phyloP scores from a whole-genome alignment of 2,329 filamentous ascomycete species.

The Diaporthe ilicicola region DNA sequence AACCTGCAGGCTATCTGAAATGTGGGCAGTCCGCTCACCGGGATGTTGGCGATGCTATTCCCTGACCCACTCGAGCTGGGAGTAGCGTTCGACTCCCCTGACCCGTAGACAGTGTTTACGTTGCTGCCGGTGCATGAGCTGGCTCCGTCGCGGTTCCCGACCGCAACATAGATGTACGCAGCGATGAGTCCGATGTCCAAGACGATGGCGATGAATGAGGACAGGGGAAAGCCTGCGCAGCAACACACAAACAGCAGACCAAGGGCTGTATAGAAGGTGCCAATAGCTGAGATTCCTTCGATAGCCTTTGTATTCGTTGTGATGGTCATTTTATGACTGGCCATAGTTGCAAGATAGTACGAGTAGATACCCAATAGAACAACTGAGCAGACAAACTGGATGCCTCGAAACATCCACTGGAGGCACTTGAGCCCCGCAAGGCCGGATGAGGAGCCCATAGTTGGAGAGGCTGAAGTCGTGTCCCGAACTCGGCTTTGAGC shows the following conservation, averaged over 20 bases:
- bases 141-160: constrained; percentile 68
- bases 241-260: constrained; percentile 70
- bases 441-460: constrained; percentile 60
- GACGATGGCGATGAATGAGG: constrained; percentile 68
- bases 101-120: constrained; percentile 63
- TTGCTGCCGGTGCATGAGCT: constrained; percentile 63
- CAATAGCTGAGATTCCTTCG: constrained; percentile 69
- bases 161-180: constrained; percentile 71
- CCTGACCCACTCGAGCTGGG: constrained; percentile 50
- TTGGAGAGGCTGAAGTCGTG: neutral
- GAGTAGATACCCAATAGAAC: constrained; percentile 72
- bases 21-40: constrained; percentile 39
- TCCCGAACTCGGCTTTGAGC: constrained; percentile 33
- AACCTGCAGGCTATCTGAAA: constrained; percentile 59
- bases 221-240: constrained; percentile 69
- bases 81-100: constrained; percentile 53
- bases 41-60: constrained; percentile 5
- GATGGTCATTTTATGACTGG: constrained; percentile 62
- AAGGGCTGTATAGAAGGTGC: constrained; percentile 68
- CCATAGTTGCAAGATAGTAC: constrained; percentile 71
- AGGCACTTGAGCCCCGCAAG: constrained; percentile 59
- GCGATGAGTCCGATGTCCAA: constrained; percentile 71
- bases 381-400: constrained; percentile 68
- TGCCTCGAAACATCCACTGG: constrained; percentile 65
- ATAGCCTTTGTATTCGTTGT: constrained; percentile 66